Evolutionary conservation across 495 filamentous ascomycete species (phyloP).

Genomic region (Talaromyces liani): DNA sequence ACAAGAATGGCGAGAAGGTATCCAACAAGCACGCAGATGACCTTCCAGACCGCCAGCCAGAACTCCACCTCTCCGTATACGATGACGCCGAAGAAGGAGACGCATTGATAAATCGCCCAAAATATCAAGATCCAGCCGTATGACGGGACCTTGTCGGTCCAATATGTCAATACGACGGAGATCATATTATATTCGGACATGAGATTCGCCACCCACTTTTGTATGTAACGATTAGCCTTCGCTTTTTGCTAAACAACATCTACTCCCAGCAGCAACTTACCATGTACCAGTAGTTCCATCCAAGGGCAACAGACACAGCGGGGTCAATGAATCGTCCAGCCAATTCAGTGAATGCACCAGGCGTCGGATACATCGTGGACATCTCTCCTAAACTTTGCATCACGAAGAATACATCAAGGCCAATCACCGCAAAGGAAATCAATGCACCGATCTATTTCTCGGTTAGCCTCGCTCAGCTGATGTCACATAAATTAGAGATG

Average conservation of each 20-base stretch:
- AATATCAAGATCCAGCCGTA: slow-evolving; percentile 43
- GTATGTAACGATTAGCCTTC: not conserved
- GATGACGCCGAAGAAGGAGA: slow-evolving; percentile 39
- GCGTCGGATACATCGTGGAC: slow-evolving; percentile 47
- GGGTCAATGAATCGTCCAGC: slow-evolving; percentile 39
- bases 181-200: slow-evolving; percentile 5
- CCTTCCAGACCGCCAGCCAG: slow-evolving; percentile 39
- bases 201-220: slow-evolving; percentile 7
- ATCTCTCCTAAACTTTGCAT: slow-evolving; percentile 38
- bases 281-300: slow-evolving; percentile 40
- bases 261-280: not conserved
- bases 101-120: slow-evolving; percentile 31
- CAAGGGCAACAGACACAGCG: slow-evolving; percentile 40
- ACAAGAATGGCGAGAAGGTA: slow-evolving; percentile 32
- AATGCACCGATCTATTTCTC: slow-evolving; percentile 23
- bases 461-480: slow-evolving; percentile 2
- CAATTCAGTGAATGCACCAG: slow-evolving; percentile 44
- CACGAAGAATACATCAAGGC: slow-evolving; percentile 26
- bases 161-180: slow-evolving; percentile 51
- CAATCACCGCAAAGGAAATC: slow-evolving; percentile 40
- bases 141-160: slow-evolving; percentile 36
- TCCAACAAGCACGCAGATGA: slow-evolving; percentile 33
- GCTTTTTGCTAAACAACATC: not conserved
- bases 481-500: not conserved
- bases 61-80: slow-evolving; percentile 52